These are phyloP conservation scores for Oryza rufipogon DNA, from an alignment of 176 grass and related monocot species.

Conservation along the genomic window DNA sequence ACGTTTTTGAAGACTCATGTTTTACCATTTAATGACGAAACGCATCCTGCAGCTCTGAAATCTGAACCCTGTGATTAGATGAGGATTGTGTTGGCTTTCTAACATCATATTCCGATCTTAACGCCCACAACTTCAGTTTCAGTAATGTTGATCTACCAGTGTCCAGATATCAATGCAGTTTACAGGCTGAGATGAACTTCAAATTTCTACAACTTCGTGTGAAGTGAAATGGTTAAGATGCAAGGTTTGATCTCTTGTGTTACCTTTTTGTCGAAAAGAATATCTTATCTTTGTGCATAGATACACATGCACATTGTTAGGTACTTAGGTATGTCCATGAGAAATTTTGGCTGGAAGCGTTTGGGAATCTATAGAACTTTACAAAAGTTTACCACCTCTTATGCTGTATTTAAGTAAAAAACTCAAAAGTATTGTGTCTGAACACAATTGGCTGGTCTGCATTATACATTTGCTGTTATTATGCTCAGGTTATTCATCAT, in stretches of 20 bases:
- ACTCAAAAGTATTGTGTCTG: not conserved
- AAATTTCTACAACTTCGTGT: not conserved
- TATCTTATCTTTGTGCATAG: not conserved
- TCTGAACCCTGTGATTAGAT: not conserved
- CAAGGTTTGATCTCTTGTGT: not conserved
- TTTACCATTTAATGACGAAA: conserved; percentile 1
- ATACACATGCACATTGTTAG: not conserved
- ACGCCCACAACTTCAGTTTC: not conserved
- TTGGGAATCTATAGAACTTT: not conserved
- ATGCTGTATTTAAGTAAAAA: conserved; percentile 2
- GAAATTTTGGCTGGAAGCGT: not conserved
- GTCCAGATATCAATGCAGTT: not conserved
- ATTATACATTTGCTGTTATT: not conserved
- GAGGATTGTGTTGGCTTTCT: not conserved
- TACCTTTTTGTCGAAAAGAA: not conserved
- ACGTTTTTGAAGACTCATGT: not conserved
- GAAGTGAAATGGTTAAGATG: not conserved
- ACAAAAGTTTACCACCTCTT: not conserved
- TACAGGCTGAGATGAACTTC: conserved; percentile 2
- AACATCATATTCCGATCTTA: not conserved
- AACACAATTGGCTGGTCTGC: not conserved
- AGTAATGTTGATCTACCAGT: conserved; percentile 1
- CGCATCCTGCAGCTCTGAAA: conserved; percentile 16
- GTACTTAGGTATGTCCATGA: not conserved
- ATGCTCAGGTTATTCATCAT: not conserved